Percentiles rank a stretch among this genome's conserved stretches.
Evolutionary conservation across 257 asterid species (phyloP).

Genomic region (Buddleja alternifolia): DNA sequence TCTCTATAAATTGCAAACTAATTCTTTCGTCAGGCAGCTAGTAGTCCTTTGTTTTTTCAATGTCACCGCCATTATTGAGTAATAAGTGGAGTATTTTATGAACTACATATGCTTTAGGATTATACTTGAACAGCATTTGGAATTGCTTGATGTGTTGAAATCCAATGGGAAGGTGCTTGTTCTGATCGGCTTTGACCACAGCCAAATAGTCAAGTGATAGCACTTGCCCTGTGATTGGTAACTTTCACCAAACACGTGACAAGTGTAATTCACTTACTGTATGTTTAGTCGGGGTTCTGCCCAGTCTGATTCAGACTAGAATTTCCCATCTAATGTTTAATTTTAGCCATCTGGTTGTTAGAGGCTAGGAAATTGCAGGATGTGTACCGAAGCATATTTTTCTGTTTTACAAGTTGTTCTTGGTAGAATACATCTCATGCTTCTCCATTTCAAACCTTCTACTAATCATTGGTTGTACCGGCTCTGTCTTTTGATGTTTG

Average conservation of each 20-base stretch:
- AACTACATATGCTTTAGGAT: neutral
- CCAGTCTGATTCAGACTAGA: too few species aligned
- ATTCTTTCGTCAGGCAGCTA: too few species aligned
- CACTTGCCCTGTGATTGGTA: too few species aligned
- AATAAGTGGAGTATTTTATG: neutral
- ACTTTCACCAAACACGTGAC: too few species aligned
- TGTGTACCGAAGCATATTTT: neutral
- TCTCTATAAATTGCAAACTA: too few species aligned
- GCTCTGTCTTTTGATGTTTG: neutral
- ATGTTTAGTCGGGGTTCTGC: too few species aligned
- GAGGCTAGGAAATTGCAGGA: neutral
- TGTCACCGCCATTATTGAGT: neutral
- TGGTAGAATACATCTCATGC: neutral
- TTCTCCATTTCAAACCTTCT: neutral
- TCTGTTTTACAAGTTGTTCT: constrained; percentile 2
- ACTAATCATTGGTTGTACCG: neutral
- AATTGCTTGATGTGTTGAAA: neutral
- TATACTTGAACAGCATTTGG: neutral
- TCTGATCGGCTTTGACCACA: too few species aligned
- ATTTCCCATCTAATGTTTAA: neutral
- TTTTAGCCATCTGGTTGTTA: neutral
- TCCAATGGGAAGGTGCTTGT: too few species aligned
- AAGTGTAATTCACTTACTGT: too few species aligned
- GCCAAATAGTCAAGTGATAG: too few species aligned
- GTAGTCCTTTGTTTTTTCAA: too few species aligned